phyloP scores from a whole-genome alignment of 2,329 filamentous ascomycete genomes.

The Colletotrichum cuscutae region DNA sequence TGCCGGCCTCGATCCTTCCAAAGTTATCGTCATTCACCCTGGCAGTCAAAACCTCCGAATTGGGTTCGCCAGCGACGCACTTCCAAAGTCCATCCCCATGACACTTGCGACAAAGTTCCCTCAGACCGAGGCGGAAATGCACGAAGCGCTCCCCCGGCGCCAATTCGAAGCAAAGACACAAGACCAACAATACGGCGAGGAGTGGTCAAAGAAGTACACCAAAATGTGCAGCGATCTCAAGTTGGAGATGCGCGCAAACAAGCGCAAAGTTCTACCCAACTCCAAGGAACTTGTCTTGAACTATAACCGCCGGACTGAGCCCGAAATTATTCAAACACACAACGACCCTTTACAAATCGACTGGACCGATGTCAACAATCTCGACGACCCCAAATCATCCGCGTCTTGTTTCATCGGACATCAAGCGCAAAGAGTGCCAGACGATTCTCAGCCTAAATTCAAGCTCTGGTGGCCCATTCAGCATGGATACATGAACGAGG shows the following conservation, averaged over 20 bases:
- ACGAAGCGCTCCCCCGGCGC: constrained; percentile 79
- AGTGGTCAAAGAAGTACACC: constrained; percentile 79
- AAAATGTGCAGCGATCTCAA: constrained; percentile 90
- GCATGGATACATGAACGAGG: constrained; percentile 88
- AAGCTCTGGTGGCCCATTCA: constrained; percentile 93
- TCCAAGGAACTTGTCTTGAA: constrained; percentile 96
- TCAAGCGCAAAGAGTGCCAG: constrained; percentile 86
- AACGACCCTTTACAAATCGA: constrained; percentile 95
- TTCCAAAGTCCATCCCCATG: constrained; percentile 96
- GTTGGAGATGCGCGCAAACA: constrained; percentile 89
- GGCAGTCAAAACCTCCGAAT: constrained; percentile 96
- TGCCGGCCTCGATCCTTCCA: constrained; percentile 78
- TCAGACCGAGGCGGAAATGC: constrained; percentile 84
- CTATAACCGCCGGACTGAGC: constrained; percentile 86
- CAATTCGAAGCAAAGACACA: constrained; percentile 70
- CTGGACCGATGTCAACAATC: constrained; percentile 84
- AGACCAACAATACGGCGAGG: constrained; percentile 89
- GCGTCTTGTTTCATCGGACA: constrained; percentile 81
- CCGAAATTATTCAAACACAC: constrained; percentile 90
- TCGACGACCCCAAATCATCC: constrained; percentile 71
- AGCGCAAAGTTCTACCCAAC: constrained; percentile 95
- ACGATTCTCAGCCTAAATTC: constrained; percentile 88
- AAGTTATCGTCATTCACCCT: constrained; percentile 93
- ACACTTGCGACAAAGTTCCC: constrained; percentile 83
- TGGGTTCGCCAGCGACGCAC: constrained; percentile 92